A percentile compares a stretch with the other conserved stretches of the same genome.
These are phyloP conservation scores for Eimeria necatrix DNA, from an alignment of 169 alveolate genomes.

Conservation along the genomic window DNA sequence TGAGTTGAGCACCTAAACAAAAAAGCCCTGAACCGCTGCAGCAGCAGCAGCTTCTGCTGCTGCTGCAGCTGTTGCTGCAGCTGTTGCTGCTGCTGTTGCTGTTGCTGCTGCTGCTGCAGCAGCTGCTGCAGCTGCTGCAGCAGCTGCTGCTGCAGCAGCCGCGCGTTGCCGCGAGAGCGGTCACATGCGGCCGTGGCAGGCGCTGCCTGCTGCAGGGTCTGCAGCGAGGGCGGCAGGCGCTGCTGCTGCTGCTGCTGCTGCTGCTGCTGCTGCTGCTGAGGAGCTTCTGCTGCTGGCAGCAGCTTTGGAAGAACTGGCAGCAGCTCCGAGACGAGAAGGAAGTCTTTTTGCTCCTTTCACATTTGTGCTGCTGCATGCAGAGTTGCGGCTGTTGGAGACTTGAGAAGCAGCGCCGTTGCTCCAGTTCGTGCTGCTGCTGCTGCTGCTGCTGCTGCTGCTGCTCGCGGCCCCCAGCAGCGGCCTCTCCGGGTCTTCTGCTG, in stretches of 20 bases:
- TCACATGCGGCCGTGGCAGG: slow-evolving; percentile 6
- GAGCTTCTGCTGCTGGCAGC: background rate
- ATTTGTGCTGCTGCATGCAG: background rate
- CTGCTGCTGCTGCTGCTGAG: background rate
- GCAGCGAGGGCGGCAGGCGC: background rate
- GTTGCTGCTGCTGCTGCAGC: too few species aligned
- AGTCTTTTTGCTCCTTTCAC: background rate
- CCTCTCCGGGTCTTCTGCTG: background rate
- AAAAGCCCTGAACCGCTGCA: too few species aligned
- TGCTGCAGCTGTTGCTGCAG: too few species aligned
- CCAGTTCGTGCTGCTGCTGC: background rate
- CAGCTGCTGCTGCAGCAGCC: too few species aligned
- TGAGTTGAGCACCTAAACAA: too few species aligned
- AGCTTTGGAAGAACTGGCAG: background rate
- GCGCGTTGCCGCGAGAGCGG: background rate
- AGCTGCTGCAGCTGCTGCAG: too few species aligned
- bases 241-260: background rate
- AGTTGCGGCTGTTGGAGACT: background rate
- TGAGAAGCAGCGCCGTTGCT: background rate
- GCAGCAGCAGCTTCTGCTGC: too few species aligned
- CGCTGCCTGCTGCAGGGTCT: background rate
- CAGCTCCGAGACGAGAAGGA: background rate
- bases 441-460: background rate
- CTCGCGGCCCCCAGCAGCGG: background rate
- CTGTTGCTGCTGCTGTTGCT: too few species aligned